Conservation (phyloP, 345 rosid genomes). For the Citrus inodora region DNA sequence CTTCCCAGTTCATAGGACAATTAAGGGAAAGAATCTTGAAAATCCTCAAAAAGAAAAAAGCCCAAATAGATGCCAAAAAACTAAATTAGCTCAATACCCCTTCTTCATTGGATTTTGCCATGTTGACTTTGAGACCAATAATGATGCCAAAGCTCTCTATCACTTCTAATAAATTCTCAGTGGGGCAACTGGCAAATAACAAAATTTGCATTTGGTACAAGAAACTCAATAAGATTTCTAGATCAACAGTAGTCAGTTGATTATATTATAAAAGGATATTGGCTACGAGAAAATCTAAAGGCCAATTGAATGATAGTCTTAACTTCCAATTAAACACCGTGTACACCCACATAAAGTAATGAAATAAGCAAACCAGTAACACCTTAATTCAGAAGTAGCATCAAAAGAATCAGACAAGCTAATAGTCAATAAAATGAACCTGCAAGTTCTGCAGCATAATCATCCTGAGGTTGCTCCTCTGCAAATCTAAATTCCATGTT, state of each 20-base stretch:
- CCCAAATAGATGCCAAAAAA: background rate
- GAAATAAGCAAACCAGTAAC: background rate
- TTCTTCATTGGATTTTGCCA: background rate
- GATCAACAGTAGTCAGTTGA: background rate
- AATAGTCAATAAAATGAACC: slow-evolving; percentile 41
- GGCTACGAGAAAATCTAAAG: background rate
- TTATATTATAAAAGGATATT: background rate
- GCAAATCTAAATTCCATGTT: slow-evolving; percentile 92
- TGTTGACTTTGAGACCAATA: background rate
- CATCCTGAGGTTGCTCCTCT: slow-evolving; percentile 96
- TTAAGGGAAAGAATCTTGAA: background rate
- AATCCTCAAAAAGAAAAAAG: background rate
- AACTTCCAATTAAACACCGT: too few species aligned
- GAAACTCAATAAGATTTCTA: background rate
- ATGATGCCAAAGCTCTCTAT: background rate
- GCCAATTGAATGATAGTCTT: background rate
- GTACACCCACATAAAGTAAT: background rate
- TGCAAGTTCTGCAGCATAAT: slow-evolving; percentile 94
- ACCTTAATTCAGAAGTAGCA: background rate
- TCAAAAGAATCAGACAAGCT: background rate
- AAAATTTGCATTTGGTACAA: background rate
- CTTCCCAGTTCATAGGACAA: background rate
- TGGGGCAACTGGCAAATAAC: background rate
- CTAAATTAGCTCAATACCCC: background rate
- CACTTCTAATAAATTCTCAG: background rate